A percentile compares a stretch with the other conserved stretches of the same genome.
These are phyloP conservation scores for Aspergillus chevalieri DNA, from an alignment of 2,329 filamentous ascomycete species.

Conservation along the genomic window DNA sequence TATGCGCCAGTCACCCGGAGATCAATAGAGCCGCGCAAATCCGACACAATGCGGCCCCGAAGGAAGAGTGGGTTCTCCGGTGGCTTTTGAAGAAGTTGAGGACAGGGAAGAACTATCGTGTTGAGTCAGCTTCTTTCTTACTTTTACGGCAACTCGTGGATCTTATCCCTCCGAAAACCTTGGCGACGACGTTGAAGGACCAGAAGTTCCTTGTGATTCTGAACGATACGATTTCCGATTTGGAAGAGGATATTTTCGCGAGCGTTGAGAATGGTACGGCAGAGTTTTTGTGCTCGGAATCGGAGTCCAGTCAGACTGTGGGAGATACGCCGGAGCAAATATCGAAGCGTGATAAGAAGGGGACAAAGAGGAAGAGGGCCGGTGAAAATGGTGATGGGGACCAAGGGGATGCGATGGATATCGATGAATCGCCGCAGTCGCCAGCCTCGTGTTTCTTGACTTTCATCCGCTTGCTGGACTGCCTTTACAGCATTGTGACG, in stretches of 20 bases:
- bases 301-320: constrained; percentile 33
- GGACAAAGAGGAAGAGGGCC: constrained; percentile 35
- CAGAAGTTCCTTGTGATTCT: constrained; percentile 62
- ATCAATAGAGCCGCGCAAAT: constrained; percentile 18
- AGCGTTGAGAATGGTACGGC: constrained; percentile 18
- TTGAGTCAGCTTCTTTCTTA: constrained; percentile 43
- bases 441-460: constrained; percentile 27
- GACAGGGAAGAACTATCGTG: constrained; percentile 37
- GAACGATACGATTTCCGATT: constrained; percentile 59
- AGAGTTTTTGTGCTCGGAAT: constrained; percentile 21
- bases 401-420: constrained; percentile 21
- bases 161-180: constrained; percentile 62
- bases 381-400: constrained; percentile 12
- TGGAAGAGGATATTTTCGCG: constrained; percentile 26
- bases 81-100: constrained; percentile 60
- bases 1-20: constrained; percentile 26
- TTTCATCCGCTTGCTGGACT: constrained; percentile 29
- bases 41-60: constrained; percentile 31
- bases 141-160: constrained; percentile 60
- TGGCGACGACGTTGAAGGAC: constrained; percentile 66
- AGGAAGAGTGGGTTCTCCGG: constrained; percentile 61
- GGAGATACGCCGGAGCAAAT: constrained; percentile 18
- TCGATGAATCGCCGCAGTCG: constrained; percentile 25
- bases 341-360: constrained; percentile 19
- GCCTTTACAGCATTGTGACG: constrained; percentile 26